Base-by-base conservation (phyloP, 2,329 filamentous ascomycete genomes). In the Fusarium sp. region DNA sequence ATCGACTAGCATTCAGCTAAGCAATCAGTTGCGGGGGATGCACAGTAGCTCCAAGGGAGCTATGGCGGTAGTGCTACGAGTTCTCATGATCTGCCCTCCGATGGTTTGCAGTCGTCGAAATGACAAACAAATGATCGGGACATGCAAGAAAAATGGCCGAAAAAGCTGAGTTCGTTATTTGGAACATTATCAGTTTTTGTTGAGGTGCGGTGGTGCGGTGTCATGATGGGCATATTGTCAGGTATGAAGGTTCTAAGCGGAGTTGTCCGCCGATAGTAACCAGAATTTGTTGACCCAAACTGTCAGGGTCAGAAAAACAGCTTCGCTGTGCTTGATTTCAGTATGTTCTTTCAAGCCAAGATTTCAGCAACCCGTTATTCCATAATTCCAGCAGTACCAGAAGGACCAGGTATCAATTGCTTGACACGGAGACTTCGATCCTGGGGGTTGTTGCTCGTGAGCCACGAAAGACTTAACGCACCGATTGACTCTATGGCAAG, bases 211-310 rank as follows among this genome's bases (percentile, higher is more conserved):
- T 46, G 34, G 28, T 31, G 41, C 37, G 34, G 45, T 66, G 55
- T 66, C 55, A 66, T 66, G 63, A 65, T 65, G 28, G 28, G 21
- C 30, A 19, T n/a, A 41, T 28, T 41, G 6, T 13, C 13, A 43
- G 25, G 54, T 34, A 46, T 46, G 48, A 46, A 12, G 26, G 34
- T 16, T 7, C 16, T n/a, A 19, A 58, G 60, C 58, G 52, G 42
- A 58, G 43, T 44, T 9, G 52, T 41, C 18, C 14, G 25, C 28
- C 19, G 13, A 31, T 48, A 16, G 30, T 5, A n/a, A 19, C 44
- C 43, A 26, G 5, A 46, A 28, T 28, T 19, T 46, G 18, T 14
- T 46, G 8, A 3, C 7, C 8, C 25, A 25, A 6, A 3, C 6
- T 26, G 31, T 3, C 48, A 11, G 6, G 18, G 48, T 3, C 3